Conservation (phyloP, 768 basidiomycete species). For the Megacollybia marginata region DNA sequence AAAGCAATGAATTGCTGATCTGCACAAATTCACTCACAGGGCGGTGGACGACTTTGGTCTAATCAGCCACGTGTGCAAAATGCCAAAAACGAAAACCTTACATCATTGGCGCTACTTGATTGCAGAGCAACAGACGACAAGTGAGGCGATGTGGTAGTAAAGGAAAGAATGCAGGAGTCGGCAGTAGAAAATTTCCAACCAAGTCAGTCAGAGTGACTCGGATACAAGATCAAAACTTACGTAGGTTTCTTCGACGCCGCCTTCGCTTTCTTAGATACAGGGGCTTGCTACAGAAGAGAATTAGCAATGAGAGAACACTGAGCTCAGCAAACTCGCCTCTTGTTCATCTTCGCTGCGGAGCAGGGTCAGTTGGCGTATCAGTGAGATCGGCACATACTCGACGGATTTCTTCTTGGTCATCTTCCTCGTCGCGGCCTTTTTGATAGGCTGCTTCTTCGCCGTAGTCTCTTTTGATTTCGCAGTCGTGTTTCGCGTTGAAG, state of each 20-base stretch:
- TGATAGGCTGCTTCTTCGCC: constrained; percentile 15
- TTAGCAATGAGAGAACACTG: constrained; percentile 4
- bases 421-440: constrained; percentile 17
- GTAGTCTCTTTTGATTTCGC: constrained; percentile 14
- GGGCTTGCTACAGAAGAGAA: neutral
- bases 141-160: neutral
- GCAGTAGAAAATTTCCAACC: neutral
- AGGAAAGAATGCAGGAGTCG: neutral
- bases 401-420: constrained; percentile 7
- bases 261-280: neutral
- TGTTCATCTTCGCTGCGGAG: constrained; percentile 7
- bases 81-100: constrained; percentile 11
- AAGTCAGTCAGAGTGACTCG: neutral
- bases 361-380: neutral
- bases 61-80: constrained; percentile 15
- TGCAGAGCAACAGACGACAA: neutral
- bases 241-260: neutral
- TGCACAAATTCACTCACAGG: constrained; percentile 15
- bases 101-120: constrained; percentile 19
- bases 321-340: neutral
- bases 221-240: neutral
- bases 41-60: constrained; percentile 2
- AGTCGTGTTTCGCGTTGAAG: constrained; percentile 28
- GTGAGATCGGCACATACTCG: too few relatives aligned
- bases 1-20: constrained; percentile 12